Evolutionary conservation across 805 yeast genomes (phyloP).

Genomic region (Candida pseudoglaebosa): DNA sequence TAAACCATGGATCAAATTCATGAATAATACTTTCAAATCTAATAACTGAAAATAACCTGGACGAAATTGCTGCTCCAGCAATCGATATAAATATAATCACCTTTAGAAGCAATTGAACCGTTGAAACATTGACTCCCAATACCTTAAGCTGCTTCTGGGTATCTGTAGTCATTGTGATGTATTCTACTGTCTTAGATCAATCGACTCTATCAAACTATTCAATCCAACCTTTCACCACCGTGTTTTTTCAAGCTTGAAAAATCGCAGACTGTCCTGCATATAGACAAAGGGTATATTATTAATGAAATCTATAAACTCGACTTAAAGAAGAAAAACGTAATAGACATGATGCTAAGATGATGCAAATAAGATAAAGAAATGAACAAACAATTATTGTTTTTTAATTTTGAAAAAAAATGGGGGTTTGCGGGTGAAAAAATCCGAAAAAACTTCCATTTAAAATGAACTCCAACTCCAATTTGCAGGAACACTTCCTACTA

Average conservation of each 20-base stretch:
- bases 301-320: not conserved
- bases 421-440: too few species aligned
- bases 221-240: constrained; percentile 1
- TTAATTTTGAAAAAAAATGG: too few species aligned
- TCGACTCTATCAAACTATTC: too few species aligned
- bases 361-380: not conserved
- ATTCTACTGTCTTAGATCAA: too few species aligned
- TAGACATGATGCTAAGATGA: not conserved
- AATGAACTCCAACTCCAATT: constrained; percentile 82
- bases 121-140: constrained; percentile 30
- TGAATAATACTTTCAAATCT: constrained; percentile 95
- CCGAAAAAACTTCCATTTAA: constrained; percentile 18
- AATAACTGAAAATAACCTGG: constrained; percentile 93
- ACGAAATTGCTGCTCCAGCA: constrained; percentile 88
- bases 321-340: not conserved
- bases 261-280: not conserved
- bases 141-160: constrained; percentile 21
- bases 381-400: not conserved
- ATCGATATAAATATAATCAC: constrained; percentile 68
- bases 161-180: constrained; percentile 2
- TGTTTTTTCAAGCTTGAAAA: constrained; percentile 2
- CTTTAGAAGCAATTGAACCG: constrained; percentile 48
- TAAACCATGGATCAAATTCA: constrained; percentile 97
- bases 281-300: not conserved
- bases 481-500: constrained; percentile 56